These are phyloP conservation scores for Xylaria multiplex DNA, from an alignment of 2,329 filamentous ascomycete species.

Conservation along the genomic window DNA sequence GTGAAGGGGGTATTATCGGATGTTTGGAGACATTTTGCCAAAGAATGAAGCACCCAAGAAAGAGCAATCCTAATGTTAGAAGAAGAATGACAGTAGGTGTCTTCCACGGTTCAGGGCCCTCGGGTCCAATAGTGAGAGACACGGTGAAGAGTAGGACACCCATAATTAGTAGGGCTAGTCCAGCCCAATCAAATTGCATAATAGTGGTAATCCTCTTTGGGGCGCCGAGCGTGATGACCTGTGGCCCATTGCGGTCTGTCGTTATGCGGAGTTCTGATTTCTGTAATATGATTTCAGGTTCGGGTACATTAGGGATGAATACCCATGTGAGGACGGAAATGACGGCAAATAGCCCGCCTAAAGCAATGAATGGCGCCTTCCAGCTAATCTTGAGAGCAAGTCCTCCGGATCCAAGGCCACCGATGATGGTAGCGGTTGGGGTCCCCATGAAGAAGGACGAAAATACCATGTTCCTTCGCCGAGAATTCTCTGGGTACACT, in stretches of 20 bases:
- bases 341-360: constrained; percentile 45
- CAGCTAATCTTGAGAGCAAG: constrained; percentile 46
- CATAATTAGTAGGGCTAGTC: constrained; percentile 44
- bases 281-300: constrained; percentile 35
- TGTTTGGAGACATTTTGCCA: constrained; percentile 48
- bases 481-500: constrained; percentile 46
- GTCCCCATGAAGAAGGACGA: constrained; percentile 51
- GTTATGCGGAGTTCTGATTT: constrained; percentile 38
- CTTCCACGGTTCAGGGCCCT: constrained; percentile 48
- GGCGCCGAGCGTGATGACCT: constrained; percentile 37
- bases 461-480: constrained; percentile 49
- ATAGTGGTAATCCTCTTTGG: constrained; percentile 36
- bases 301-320: constrained; percentile 46
- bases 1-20: constrained; percentile 48
- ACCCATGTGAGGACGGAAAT: constrained; percentile 44
- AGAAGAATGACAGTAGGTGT: constrained; percentile 49
- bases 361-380: constrained; percentile 48
- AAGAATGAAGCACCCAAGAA: constrained; percentile 47
- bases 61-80: constrained; percentile 46
- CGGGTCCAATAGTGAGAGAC: constrained; percentile 48
- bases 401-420: constrained; percentile 49
- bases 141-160: constrained; percentile 48
- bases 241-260: constrained; percentile 37
- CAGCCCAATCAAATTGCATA: constrained; percentile 48
- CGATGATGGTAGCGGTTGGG: constrained; percentile 48